Conservation (phyloP, 192 early-diverging fungal species). For the Phycomyces blakesleeanus region DNA sequence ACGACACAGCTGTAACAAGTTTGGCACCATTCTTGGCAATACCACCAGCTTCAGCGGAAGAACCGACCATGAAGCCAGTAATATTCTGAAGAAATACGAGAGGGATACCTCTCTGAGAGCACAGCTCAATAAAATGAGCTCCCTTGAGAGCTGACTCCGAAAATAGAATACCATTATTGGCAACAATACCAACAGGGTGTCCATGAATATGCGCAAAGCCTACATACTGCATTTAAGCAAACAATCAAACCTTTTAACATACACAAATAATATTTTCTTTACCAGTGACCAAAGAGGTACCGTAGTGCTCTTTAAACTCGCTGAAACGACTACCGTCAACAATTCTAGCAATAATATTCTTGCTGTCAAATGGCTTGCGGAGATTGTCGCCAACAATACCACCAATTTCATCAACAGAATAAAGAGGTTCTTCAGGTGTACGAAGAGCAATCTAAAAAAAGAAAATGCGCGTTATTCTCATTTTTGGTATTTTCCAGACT, state of each 20-base stretch:
- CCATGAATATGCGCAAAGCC: constrained; percentile 90
- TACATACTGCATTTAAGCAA: constrained; percentile 13
- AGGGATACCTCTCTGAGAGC: constrained; percentile 83
- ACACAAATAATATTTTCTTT: constrained; percentile 10
- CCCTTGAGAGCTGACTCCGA: constrained; percentile 93
- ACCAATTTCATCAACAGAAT: constrained; percentile 76
- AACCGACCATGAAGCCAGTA: constrained; percentile 96
- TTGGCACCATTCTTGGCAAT: constrained; percentile 98
- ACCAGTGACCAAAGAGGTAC: constrained; percentile 83
- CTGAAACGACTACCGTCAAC: constrained; percentile 88
- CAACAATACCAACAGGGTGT: constrained; percentile 87
- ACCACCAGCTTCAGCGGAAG: constrained; percentile 88
- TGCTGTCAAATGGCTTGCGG: constrained; percentile 81
- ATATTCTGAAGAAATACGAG: constrained; percentile 95
- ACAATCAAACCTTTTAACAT: too few species aligned
- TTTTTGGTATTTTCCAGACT: too few species aligned
- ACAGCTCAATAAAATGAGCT: constrained; percentile 93
- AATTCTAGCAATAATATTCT: constrained; percentile 90
- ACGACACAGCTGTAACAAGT: constrained; percentile 91
- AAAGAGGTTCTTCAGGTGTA: constrained; percentile 73
- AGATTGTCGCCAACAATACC: constrained; percentile 95
- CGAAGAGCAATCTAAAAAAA: constrained; percentile 39
- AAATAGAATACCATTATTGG: constrained; percentile 95
- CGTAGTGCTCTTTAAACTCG: constrained; percentile 94
- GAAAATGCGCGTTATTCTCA: too few species aligned